Conservation (phyloP, 1,284 basidiomycete genomes). For the Pseudozyma tsukubaensis region DNA sequence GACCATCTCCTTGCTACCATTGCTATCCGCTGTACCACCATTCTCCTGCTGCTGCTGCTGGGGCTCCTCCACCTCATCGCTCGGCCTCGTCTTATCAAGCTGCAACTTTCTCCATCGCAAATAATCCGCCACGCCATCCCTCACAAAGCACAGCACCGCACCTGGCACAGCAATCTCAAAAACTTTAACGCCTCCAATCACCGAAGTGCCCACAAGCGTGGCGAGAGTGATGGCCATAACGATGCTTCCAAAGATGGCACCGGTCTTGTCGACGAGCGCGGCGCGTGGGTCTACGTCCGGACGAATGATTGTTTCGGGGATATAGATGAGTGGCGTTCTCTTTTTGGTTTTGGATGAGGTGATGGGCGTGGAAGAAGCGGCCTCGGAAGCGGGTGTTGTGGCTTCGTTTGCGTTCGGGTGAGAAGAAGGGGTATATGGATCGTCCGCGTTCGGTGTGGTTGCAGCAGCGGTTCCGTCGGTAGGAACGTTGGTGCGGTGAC, state of each 20-base stretch:
- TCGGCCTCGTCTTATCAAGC: constrained; percentile 17
- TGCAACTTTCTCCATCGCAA: constrained; percentile 34
- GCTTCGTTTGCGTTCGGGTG: constrained; percentile 2
- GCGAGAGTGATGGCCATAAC: constrained; percentile 74
- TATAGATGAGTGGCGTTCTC: constrained; percentile 60
- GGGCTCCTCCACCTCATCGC: constrained; percentile 13
- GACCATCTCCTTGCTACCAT: too few relatives aligned
- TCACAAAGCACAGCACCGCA: constrained; percentile 78
- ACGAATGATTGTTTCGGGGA: constrained; percentile 70
- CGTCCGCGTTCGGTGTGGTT: background rate
- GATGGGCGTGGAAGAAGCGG: constrained; percentile 17
- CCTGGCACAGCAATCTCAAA: constrained; percentile 85
- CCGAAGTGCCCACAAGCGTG: constrained; percentile 74
- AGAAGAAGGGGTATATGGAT: constrained; percentile 2
- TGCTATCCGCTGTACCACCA: constrained; percentile 5
- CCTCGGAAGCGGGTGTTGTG: constrained; percentile 19
- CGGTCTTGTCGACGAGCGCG: constrained; percentile 72
- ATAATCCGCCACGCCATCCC: constrained; percentile 77
- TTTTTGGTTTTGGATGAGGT: constrained; percentile 3
- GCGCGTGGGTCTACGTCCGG: constrained; percentile 71
- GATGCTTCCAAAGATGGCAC: constrained; percentile 72
- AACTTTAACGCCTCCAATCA: constrained; percentile 73
- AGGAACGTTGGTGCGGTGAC: constrained; percentile 24
- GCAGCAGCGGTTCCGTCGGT: background rate
- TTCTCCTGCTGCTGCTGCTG: constrained; percentile 27